Base-by-base conservation (phyloP, 192 early-diverging fungal genomes). In the Linnemannia elongata region DNA sequence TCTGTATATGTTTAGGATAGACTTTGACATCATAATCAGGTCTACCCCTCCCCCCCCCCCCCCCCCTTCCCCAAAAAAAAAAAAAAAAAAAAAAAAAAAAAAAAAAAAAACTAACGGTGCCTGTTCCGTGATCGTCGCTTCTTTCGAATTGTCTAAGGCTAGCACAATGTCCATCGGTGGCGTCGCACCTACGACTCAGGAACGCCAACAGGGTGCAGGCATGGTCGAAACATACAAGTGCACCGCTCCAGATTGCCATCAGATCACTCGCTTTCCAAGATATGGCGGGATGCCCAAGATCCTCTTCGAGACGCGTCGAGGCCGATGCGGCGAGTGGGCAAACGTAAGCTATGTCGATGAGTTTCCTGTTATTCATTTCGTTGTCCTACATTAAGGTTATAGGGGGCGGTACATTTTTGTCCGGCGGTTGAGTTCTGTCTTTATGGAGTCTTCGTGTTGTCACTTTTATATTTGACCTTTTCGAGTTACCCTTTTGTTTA, bases 251-350 rank as follows among this genome's bases (percentile, higher is more conserved):
- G 70, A 39, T 1, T 93, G 92, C 70, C 39, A 36, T 3, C n/a
- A 76, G 4, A 52, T 72, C 8, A 91, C 89, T 20, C 85, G 92
- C 2, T 93, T 93, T 80, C 91, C 92, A 3, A 73, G 92, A 66
- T 93, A 93, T 54, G 91, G 90, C 54, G 87, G 89, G 44, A 79
- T 87, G 39, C 71, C 78, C 7, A 90, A 82, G 17, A 71, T 92
- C n/a, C 70, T 85, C 9, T 80, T 93, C 55, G 79, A 83, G 35
- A 92, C 88, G 33, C 86, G 89, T 76, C 71, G 82, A 71, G 92
- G 92, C 20, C 83, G 92, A 45, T 93, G 92, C 66, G 92, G 92
- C 39, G 92, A 93, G 69, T 93, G 92, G 92, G 92, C 92, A 70
- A 91, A 93, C 72, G 91, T 90, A 85, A 78, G 83, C 52, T 2